Evolutionary conservation across 2,329 filamentous ascomycete genomes (phyloP), one percentile per base, ranked within the genome.

Genomic region (Aspergillus brasiliensis): DNA sequence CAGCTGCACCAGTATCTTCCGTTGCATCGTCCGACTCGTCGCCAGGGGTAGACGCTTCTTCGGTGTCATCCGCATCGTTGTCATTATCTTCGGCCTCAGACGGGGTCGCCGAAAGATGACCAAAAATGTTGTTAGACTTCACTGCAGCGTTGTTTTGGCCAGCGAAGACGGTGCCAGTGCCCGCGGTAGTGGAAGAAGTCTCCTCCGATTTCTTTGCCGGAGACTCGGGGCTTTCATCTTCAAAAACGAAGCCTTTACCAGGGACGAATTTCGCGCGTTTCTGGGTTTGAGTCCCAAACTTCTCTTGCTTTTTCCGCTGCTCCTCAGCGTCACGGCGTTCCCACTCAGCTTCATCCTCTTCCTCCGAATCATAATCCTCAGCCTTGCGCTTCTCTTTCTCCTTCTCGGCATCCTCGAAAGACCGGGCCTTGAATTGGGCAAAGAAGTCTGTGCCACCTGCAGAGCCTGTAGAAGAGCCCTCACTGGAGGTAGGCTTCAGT

Each of bases 311-410:
- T 42, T 77, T 77, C 27, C 73, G 76, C 63, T 81, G 78, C 65
- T 79, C 70, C 64, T 80, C 79, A 42, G 75, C 75, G 65, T 83
- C 73, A 58, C 74, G 72, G 56, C 77, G 76, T 58, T 81, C 78
- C 78, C 80, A 83, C 49, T 80, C 75, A 27, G 73, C 80, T 62
- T 81, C 78, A 46, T 83, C 79, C 44, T 83, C 81, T 56, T 82
- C 80, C 13, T 83, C 82, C 7, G 81, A 82, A 62, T 83, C 81
- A 60, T 80, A 82, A 21, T 83, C 80, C 53, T 82, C 80, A 3
- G 75, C 79, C 68, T 81, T 82, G 52, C 80, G 78, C 68, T 81
- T 81, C 57, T 74, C 76, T 58, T 78, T 80, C 48, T 78, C 79
- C 49, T 78, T 75, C 47, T 78, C 77, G 51, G 76, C 75, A 31